Conservation (phyloP, 129 eudicot species). For the Lonicera japonica region DNA sequence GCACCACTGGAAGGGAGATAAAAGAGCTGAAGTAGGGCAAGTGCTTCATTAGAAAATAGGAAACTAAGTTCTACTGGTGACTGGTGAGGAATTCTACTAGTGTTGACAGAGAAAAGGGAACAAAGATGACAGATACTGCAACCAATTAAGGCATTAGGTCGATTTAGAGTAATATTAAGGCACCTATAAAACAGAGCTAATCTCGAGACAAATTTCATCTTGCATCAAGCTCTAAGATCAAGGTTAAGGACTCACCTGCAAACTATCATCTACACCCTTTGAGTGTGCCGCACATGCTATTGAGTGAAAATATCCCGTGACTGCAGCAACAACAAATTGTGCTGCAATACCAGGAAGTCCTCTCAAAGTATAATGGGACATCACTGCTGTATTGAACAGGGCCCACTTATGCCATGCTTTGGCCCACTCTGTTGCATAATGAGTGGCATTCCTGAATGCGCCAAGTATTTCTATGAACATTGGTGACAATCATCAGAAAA, state of each 20-base stretch:
- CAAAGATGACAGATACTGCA: too few relatives aligned
- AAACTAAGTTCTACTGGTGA: too few relatives aligned
- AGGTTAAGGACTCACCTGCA: slow-evolving; percentile 53
- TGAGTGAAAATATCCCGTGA: slow-evolving; percentile 95
- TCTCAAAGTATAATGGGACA: slow-evolving; percentile 90
- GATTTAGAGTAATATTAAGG: too few relatives aligned
- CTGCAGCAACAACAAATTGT: slow-evolving; percentile 92
- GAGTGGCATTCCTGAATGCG: slow-evolving; percentile 78
- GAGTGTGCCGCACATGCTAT: slow-evolving; percentile 93
- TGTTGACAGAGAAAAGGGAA: too few relatives aligned
- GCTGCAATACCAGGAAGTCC: slow-evolving; percentile 56
- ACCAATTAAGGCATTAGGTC: too few relatives aligned
- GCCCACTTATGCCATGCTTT: slow-evolving; percentile 99
- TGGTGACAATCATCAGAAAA: slow-evolving; percentile 14
- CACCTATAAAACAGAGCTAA: too few relatives aligned
- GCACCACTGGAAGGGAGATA: too few relatives aligned
- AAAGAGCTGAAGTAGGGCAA: too few relatives aligned
- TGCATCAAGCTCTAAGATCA: background rate
- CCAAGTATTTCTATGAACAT: slow-evolving; percentile 57
- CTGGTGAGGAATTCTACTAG: too few relatives aligned
- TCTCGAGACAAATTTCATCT: background rate
- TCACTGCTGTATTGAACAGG: slow-evolving; percentile 93
- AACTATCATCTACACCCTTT: slow-evolving; percentile 95
- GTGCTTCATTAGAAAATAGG: too few relatives aligned
- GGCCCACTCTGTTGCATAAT: slow-evolving; percentile 77